Evolutionary conservation across 495 filamentous ascomycete species (phyloP), one percentile per base, ranked within the genome.

Genomic region (Jackrogersella minutella): DNA sequence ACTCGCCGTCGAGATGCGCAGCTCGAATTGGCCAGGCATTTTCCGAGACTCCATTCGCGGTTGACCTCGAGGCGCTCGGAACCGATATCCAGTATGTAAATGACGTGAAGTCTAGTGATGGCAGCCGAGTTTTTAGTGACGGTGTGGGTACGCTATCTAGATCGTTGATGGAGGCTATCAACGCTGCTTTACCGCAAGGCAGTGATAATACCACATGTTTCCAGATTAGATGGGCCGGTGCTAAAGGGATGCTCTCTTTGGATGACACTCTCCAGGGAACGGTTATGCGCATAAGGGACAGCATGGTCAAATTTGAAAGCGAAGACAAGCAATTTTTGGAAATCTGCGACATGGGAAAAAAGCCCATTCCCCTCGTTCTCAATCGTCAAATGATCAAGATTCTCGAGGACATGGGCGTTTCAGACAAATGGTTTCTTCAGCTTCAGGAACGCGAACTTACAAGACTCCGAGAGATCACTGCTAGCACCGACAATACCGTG

Each of bases 1-100:
- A 75, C 3, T 88, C 81, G 2, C 90, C 91, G 0, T 91, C 92
- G 0, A 87, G 85, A 58, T 92, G 89, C 55, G 92, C 92, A 0
- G 92, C 92, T 0, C 80, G 91, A 28, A 93, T 95, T 33, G 92
- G 92, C 0, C 92, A 95, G 68, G 87, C 90, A 0, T 95, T 95
- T 52, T 90, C 91, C 0, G 90, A 95, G 58, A 95, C 92, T 0
- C 81, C 88, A 0, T 78, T 85, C 22, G 65, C 81, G 0, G 67
- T 91, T 1, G 66, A 77, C 2, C 61, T 80, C 4, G 33, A 77
- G 14, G 74, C 77, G 0, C 40, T 75, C n/a, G 31, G 55, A 10
- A 77, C 83, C 7, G 39, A 46, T 0, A 65, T 80, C 5, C 36
- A 72, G 43, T 11, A 53, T 26, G 82, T 87, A 0, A 62, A 54